These are phyloP conservation scores for Rubia peregrina DNA, from an alignment of 305 asterid species.

Conservation along the genomic window DNA sequence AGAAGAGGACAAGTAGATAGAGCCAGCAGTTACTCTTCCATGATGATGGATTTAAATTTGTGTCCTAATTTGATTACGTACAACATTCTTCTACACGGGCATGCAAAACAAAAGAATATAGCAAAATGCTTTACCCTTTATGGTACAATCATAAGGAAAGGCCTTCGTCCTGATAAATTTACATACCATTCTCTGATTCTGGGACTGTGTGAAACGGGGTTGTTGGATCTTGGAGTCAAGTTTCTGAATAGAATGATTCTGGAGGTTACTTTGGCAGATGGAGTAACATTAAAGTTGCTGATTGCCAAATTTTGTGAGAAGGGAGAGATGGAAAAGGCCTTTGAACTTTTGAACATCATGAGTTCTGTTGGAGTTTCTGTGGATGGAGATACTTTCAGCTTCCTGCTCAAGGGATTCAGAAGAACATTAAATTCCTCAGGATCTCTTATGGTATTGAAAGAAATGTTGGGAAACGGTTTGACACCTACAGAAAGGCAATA, in stretches of 20 bases:
- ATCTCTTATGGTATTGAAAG: constrained; percentile 36
- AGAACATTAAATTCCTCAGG: constrained; percentile 35
- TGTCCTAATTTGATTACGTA: constrained; percentile 58
- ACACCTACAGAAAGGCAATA: constrained; percentile 53
- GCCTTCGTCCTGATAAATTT: constrained; percentile 53
- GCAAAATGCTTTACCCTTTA: constrained; percentile 45
- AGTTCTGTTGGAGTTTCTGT: constrained; percentile 37
- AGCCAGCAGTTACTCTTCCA: constrained; percentile 31
- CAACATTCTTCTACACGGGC: constrained; percentile 69
- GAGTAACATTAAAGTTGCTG: constrained; percentile 52
- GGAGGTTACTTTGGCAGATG: constrained; percentile 47
- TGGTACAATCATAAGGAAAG: constrained; percentile 39
- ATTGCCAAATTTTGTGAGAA: constrained; percentile 41
- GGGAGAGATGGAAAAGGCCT: constrained; percentile 55
- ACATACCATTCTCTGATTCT: constrained; percentile 60
- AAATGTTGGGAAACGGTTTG: constrained; percentile 53
- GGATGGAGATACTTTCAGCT: constrained; percentile 42
- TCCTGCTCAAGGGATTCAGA: constrained; percentile 59
- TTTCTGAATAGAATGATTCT: constrained; percentile 53
- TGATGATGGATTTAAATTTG: constrained; percentile 31
- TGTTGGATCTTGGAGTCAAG: constrained; percentile 63
- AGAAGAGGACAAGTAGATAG: constrained; percentile 44
- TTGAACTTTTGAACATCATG: constrained; percentile 57
- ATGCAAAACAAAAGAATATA: constrained; percentile 38
- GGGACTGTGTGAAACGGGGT: constrained; percentile 48